Base-by-base conservation (phyloP, 2,329 filamentous ascomycete species). In the Cytospora chrysosperma region DNA sequence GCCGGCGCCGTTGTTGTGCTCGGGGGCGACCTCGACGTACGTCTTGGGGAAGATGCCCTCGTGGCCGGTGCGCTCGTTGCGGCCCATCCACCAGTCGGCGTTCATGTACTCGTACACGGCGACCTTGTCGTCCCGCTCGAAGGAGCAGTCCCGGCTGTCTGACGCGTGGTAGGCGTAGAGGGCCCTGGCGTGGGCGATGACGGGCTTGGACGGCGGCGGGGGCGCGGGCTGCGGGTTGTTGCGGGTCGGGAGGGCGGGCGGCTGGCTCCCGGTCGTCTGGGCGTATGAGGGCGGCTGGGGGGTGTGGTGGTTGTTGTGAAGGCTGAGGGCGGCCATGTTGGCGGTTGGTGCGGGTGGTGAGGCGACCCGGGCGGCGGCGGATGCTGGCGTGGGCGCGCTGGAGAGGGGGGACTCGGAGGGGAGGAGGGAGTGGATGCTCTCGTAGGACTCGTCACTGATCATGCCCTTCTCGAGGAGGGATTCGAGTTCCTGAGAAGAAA, bases 11-110 rank as follows among this genome's bases (percentile, higher is more conserved):
- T 62, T 60, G 12, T 50, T 63, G 19, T 71, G 70, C 21, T 71
- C 67, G 51, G 70, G 28, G 75, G 89, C 87, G 69, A 89, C 82
- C 70, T 93, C 88, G 58, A 90, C 93, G 74, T 98, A 98, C 75
- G 85, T 92, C 70, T 89, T 86, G n/a, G 94, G 94, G 83, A 98
- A 98, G 75, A 98, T 97, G 70, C 94, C 94, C 78, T 96, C 92
- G 69, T 86, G 79, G 62, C 89, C 89, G 10, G 93, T 96, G 59
- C 92, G 87, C 72, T 89, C 81, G 77, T 96, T 97, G 70, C 85
- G 86, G 69, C 94, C 94, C 82, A 92, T 89, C 92, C 93, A 97
- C 94, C 94, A 98, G 77, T 98, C 93, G 67, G 88, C 87, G 77
- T 98, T 98, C 89, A 97, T 95, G 80, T 96, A 93, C 78, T 97